Evolutionary conservation across 2,329 filamentous ascomycete species (phyloP).

Genomic region (Whalleya microplaca): DNA sequence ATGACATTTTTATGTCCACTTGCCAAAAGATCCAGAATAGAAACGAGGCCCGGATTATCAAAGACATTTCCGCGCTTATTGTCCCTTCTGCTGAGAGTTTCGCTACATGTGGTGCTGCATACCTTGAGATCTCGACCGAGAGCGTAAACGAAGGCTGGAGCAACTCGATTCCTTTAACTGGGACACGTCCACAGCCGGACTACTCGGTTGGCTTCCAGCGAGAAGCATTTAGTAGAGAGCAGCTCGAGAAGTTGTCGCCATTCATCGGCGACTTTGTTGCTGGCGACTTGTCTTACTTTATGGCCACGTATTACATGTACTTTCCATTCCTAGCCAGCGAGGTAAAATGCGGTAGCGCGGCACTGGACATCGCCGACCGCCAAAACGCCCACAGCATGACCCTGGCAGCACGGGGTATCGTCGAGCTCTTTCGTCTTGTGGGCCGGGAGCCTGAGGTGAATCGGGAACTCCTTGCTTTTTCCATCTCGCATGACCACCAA

Average conservation of each 20-base stretch:
- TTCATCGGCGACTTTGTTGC: constrained; percentile 40
- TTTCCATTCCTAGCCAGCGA: constrained; percentile 55
- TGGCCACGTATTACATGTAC: constrained; percentile 50
- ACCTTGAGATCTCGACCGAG: constrained; percentile 42
- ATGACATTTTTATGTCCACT: constrained; percentile 42
- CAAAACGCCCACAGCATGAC: constrained; percentile 48
- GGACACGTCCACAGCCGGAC: constrained; percentile 46
- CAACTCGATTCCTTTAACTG: constrained; percentile 42
- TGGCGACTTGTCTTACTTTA: constrained; percentile 45
- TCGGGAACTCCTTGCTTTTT: constrained; percentile 49
- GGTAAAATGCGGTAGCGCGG: constrained; percentile 47
- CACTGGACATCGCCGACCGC: constrained; percentile 43
- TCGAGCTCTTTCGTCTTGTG: constrained; percentile 44
- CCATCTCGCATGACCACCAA: constrained; percentile 42
- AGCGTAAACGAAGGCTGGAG: constrained; percentile 49
- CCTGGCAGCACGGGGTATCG: constrained; percentile 42
- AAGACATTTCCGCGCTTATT: constrained; percentile 42
- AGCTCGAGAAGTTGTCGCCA: constrained; percentile 45
- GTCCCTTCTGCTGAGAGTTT: constrained; percentile 45
- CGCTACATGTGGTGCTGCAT: constrained; percentile 28
- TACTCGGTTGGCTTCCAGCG: constrained; percentile 47
- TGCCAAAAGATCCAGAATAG: constrained; percentile 37
- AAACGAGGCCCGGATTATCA: constrained; percentile 45
- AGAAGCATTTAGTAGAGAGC: constrained; percentile 46
- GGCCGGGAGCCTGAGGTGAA: constrained; percentile 42